A percentile compares a stretch with the other conserved stretches of the same genome.
phyloP scores from a whole-genome alignment of 345 rosid genomes.

The Fremontodendron californicum region DNA sequence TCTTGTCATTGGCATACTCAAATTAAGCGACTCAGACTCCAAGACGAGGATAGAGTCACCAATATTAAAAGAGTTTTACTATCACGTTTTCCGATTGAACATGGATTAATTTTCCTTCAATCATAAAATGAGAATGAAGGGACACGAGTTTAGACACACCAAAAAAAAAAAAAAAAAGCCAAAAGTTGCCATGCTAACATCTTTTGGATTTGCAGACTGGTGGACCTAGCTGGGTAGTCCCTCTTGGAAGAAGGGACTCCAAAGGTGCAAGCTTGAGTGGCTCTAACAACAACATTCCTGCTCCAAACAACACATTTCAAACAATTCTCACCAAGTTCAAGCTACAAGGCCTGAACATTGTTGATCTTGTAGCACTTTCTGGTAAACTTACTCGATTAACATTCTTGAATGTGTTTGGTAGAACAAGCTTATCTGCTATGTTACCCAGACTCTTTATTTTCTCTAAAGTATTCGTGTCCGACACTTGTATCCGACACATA shows the following conservation, averaged over 20 bases:
- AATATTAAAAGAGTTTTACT: no score
- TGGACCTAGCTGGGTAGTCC: slow-evolving; percentile 86
- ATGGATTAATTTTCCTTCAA: no score
- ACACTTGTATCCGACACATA: no score
- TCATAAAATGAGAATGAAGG: no score
- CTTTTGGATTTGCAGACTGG: slow-evolving; percentile 45
- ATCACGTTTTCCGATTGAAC: no score
- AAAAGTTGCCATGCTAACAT: not conserved
- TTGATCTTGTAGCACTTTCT: slow-evolving; percentile 85
- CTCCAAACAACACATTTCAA: slow-evolving; percentile 60
- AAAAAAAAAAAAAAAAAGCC: no score
- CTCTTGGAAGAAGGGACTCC: slow-evolving; percentile 82
- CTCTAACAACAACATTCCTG: slow-evolving; percentile 76
- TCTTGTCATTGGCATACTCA: not conserved
- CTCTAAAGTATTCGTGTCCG: no score
- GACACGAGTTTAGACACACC: no score
- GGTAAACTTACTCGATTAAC: slow-evolving; percentile 36
- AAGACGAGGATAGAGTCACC: no score
- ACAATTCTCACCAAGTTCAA: slow-evolving; percentile 67
- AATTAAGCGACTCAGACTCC: no score
- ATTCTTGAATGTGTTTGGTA: not conserved
- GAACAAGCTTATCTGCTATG: no score
- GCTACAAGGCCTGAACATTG: slow-evolving; percentile 57
- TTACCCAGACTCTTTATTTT: no score
- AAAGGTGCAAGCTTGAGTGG: slow-evolving; percentile 68